Conservation (phyloP, 2,329 filamentous ascomycete genomes). For the Aspergillus clavatus region DNA sequence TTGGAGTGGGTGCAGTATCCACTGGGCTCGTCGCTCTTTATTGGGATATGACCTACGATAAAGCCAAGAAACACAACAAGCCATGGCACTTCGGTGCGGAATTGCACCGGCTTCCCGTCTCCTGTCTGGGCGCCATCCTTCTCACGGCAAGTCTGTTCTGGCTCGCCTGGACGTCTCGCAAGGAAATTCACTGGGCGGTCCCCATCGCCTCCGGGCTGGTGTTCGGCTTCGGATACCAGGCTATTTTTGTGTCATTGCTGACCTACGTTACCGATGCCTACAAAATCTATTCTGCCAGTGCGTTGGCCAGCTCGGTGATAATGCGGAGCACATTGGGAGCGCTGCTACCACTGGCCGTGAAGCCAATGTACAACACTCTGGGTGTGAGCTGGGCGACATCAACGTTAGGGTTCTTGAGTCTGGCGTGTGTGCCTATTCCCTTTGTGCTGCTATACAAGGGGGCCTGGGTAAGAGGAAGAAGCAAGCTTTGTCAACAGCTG, state of each 20-base stretch:
- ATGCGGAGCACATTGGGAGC: slow-evolving; percentile 50
- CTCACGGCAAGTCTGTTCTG: slow-evolving; percentile 48
- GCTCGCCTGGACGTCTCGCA: slow-evolving; percentile 57
- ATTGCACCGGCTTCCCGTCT: slow-evolving; percentile 65
- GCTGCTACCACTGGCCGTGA: slow-evolving; percentile 51
- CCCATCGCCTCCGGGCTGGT: slow-evolving; percentile 58
- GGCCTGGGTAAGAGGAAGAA: slow-evolving; percentile 24
- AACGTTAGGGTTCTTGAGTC: slow-evolving; percentile 36
- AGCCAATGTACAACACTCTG: slow-evolving; percentile 34
- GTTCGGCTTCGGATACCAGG: slow-evolving; percentile 58
- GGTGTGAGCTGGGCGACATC: slow-evolving; percentile 41
- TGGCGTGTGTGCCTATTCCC: slow-evolving; percentile 39
- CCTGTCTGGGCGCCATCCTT: slow-evolving; percentile 64
- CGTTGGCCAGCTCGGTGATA: slow-evolving; percentile 50
- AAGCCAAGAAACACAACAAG: slow-evolving; percentile 47
- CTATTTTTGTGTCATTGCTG: slow-evolving; percentile 60
- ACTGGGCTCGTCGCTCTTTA: slow-evolving; percentile 58
- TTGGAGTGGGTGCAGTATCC: slow-evolving; percentile 59
- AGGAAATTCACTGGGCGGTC: slow-evolving; percentile 48
- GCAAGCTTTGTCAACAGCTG: slow-evolving; percentile 29
- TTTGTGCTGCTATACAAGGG: slow-evolving; percentile 33
- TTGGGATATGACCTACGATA: slow-evolving; percentile 59
- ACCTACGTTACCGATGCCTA: slow-evolving; percentile 67
- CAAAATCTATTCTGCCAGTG: slow-evolving; percentile 57
- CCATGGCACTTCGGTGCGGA: slow-evolving; percentile 55